Base-by-base conservation (phyloP, 1,284 basidiomycete species). In the Moesziomyces sp. region DNA sequence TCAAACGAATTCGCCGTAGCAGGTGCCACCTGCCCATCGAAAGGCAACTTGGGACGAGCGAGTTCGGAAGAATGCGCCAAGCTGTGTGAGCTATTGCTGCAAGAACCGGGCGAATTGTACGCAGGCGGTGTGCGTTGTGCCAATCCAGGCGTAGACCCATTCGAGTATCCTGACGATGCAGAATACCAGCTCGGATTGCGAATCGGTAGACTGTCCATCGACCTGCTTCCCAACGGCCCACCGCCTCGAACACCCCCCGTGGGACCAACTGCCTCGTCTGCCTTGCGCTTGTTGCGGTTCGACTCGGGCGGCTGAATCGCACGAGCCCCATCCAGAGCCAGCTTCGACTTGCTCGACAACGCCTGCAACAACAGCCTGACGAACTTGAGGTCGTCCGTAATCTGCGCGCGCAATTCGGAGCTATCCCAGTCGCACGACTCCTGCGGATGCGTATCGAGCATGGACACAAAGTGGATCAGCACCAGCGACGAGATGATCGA, bases 311-410 rank as follows among this genome's bases (percentile, higher is more conserved):
- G 76, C 51, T 79, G 76, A 46, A 79, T 74, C 1, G 78, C 73
- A 2, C 67, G 44, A 3, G 72, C 71, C 13, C 78, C 76, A 18
- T 79, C 73, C 43, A 68, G 58, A 7, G 78, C 78, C 33, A 78
- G 53, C 49, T 69, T 63, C 7, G 58, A 64, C 42, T 74, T 67
- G 46, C 76, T 65, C 38, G 79, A 73, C 9, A 81, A 61, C 18
- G 77, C 74, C 28, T 78, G 71, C n/a, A 81, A 61, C 30, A 81
- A 35, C 26, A 76, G 50, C 28, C 66, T 66, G 35, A 76, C 79
- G 46, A 76, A 72, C 43, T 76, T 74, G 57, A 81, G 70, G 45
- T 81, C 79, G 46, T 79, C 73, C 14, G 78, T 67, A 26, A 80
- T 79, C 46, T 74, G 63, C 11, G 74, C 73, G 8, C 79, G 61